Conservation (phyloP, 495 filamentous ascomycete genomes). For the Neurospora cerealis region DNA sequence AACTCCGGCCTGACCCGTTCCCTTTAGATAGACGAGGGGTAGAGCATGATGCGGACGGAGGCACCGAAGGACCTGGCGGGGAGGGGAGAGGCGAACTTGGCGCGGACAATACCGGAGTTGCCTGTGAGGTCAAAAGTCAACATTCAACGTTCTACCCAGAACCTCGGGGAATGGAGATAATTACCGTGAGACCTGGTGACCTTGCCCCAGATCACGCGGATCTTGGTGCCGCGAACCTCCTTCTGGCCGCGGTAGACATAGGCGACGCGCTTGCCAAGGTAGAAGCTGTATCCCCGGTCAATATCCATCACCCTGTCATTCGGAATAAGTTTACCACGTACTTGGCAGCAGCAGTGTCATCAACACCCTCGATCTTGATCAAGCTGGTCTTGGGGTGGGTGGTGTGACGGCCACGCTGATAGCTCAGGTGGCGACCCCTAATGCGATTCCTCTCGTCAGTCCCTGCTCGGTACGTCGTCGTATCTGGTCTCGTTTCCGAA, state of each 20-base stretch:
- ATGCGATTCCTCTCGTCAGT: constrained; percentile 25
- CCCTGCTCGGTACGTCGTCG: constrained; percentile 12
- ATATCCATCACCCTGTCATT: constrained; percentile 12
- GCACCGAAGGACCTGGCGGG: constrained; percentile 94
- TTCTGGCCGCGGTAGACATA: constrained; percentile 92
- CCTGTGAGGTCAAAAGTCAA: constrained; percentile 39
- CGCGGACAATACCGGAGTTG: constrained; percentile 93
- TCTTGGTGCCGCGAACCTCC: constrained; percentile 91
- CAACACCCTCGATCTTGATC: constrained; percentile 96
- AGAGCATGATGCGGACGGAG: constrained; percentile 95
- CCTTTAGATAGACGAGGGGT: constrained; percentile 69
- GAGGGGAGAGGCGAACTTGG: constrained; percentile 90
- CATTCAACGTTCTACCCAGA: neutral
- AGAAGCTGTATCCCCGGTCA: constrained; percentile 49
- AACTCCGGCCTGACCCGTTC: constrained; percentile 38
- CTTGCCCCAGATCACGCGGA: constrained; percentile 99
- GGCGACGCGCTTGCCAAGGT: constrained; percentile 91
- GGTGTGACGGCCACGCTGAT: constrained; percentile 79
- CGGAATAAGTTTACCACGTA: constrained; percentile 34
- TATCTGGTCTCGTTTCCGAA: constrained; percentile 12
- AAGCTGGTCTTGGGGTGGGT: constrained; percentile 78
- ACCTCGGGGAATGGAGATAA: neutral
- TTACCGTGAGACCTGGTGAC: constrained; percentile 90
- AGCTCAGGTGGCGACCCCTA: constrained; percentile 89
- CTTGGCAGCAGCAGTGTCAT: constrained; percentile 74